Conservation (phyloP, 768 basidiomycete species). For the Sporobolomyces phaffii region DNA sequence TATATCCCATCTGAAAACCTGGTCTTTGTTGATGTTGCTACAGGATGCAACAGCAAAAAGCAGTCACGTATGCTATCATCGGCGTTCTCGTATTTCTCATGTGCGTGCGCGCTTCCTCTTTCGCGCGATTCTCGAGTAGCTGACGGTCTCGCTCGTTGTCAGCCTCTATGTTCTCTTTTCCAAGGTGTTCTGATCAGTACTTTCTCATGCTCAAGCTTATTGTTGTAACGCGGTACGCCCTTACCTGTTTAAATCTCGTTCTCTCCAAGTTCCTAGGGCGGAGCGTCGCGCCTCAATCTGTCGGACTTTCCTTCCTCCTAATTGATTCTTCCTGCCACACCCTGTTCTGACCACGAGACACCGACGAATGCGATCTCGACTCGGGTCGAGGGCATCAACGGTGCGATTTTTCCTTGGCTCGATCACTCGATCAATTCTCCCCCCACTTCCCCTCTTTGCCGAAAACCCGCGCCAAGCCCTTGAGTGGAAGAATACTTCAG, state of each 20-base stretch:
- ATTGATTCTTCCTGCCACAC: neutral
- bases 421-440: neutral
- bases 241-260: neutral
- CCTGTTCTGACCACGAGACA: neutral
- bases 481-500: neutral
- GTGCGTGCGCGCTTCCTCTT: constrained; percentile 38
- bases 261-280: too few relatives aligned
- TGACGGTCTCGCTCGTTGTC: too few relatives aligned
- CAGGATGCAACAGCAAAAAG: constrained; percentile 96
- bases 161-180: constrained; percentile 66
- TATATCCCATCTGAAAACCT: too few relatives aligned
- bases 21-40: too few relatives aligned
- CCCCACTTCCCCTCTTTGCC: neutral
- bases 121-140: neutral
- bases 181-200: constrained; percentile 51
- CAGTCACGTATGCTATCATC: constrained; percentile 80
- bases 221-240: too few relatives aligned
- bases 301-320: neutral
- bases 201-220: too few relatives aligned
- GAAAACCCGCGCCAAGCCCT: neutral
- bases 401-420: too few relatives aligned
- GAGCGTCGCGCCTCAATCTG: too few relatives aligned
- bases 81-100: constrained; percentile 77
- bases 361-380: too few relatives aligned
- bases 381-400: too few relatives aligned